Base-by-base conservation (phyloP, 306 rosid species). In the Malus sylvestris region DNA sequence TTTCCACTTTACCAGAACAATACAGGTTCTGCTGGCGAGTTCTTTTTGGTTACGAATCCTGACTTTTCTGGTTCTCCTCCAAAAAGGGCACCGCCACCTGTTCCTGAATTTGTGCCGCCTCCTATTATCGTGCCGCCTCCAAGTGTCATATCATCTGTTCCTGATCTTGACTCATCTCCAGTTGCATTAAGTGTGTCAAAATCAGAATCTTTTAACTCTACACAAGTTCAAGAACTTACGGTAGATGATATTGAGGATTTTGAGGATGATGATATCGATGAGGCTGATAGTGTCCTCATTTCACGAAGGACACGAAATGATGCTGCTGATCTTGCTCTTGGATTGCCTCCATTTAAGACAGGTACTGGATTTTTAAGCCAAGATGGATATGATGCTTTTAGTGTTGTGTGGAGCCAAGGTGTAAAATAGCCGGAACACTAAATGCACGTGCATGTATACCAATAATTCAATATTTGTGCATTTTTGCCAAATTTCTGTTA, bases 211-310 rank as follows among this genome's bases (percentile, higher is more conserved):
- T 87, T 95, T 77, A 88, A 86, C 86, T 87, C 97, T 52, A 78
- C 87, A 14, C 96, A 88, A 78, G 87, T 84, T 82, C 89, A 81
- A 73, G 99, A 92, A 80, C 79, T 95, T 27, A 95, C 97, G 12
- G 91, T 92, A 75, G 97, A 95, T 88, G 99, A 91, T 81, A 95
- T 95, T 72, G 97, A 92, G 53, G 97, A 95, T 83, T 92, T 95
- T 83, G 99, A 92, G 60, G 96, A 93, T 46, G 96, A 89, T 23
- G 83, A 78, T 66, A 22, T 67, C 59, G 85, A 88, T 14, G 87
- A 83, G 73, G 82, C 86, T 11, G 84, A 81, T 40, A 83, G 86
- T 71, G 71, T 81, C 75, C 83, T 85, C 84, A 75, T 30, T 72
- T 85, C 97, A 52, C 84, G 89, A 80, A 89, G 97, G 88, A 90